A percentile compares a stretch with the other conserved stretches of the same genome.
Conservation (phyloP, 2,329 filamentous ascomycete genomes). For the Emergomyces orientalis region DNA sequence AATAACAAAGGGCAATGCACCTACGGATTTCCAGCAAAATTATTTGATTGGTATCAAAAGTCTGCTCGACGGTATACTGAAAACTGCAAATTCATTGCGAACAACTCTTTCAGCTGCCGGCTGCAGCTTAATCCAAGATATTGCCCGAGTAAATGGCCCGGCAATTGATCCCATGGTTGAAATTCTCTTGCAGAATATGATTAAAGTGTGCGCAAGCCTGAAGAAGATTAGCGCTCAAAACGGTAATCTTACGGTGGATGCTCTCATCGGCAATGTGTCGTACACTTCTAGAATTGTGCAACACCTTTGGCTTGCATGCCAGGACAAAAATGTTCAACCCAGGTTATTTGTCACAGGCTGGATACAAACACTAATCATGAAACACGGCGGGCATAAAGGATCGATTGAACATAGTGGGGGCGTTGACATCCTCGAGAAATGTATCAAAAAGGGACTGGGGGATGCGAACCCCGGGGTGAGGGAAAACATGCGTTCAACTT, state of each 20-base stretch:
- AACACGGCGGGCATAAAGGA: slow-evolving; percentile 65
- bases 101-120: slow-evolving; percentile 86
- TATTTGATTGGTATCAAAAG: slow-evolving; percentile 63
- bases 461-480: slow-evolving; percentile 87
- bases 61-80: slow-evolving; percentile 79
- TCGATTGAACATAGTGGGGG: slow-evolving; percentile 79
- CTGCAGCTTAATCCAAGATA: slow-evolving; percentile 73
- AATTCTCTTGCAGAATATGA: slow-evolving; percentile 74
- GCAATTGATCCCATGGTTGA: slow-evolving; percentile 83
- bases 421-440: slow-evolving; percentile 74
- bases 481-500: slow-evolving; percentile 74
- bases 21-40: slow-evolving; percentile 61
- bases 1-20: slow-evolving; percentile 74
- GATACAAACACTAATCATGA: slow-evolving; percentile 72
- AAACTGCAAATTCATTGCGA: slow-evolving; percentile 69
- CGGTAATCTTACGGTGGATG: slow-evolving; percentile 71
- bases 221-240: slow-evolving; percentile 88
- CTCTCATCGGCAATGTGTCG: slow-evolving; percentile 66
- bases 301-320: slow-evolving; percentile 69
- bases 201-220: slow-evolving; percentile 80
- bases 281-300: slow-evolving; percentile 76
- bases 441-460: slow-evolving; percentile 75
- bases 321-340: slow-evolving; percentile 90
- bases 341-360: slow-evolving; percentile 70
- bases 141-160: slow-evolving; percentile 65